Evolutionary conservation across 495 filamentous ascomycete genomes (phyloP).

Genomic region (Tuber calosporum): DNA sequence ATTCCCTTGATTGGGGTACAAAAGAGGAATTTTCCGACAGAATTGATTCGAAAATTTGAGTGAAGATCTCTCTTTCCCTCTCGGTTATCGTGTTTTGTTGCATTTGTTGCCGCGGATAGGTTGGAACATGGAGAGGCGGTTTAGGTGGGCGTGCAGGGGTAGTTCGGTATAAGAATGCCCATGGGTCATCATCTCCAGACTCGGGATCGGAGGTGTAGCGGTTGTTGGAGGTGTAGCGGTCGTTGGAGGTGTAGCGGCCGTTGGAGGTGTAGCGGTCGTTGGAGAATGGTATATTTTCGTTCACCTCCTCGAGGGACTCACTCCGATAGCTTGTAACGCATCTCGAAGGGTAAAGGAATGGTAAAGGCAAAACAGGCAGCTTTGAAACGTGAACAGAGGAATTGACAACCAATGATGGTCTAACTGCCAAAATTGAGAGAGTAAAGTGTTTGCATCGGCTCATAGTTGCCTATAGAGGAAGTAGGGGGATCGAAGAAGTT

Average conservation of each 20-base stretch:
- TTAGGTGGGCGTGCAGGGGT: constrained; percentile 2
- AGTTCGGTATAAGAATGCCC: constrained; percentile 33
- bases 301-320: neutral
- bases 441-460: neutral
- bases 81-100: constrained; percentile 11
- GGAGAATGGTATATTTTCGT: constrained; percentile 16
- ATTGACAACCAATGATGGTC: neutral
- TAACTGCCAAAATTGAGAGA: neutral
- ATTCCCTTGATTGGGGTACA: constrained; percentile 7
- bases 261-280: neutral
- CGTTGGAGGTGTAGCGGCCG: too few relatives aligned
- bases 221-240: neutral
- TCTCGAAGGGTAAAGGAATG: constrained; percentile 27
- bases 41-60: constrained; percentile 39
- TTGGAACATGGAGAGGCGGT: constrained; percentile 6
- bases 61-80: constrained; percentile 39
- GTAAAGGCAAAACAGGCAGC: neutral
- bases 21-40: constrained; percentile 28
- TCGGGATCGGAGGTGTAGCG: neutral
- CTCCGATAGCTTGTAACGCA: neutral
- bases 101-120: constrained; percentile 1
- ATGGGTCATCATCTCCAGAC: constrained; percentile 22
- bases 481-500: neutral
- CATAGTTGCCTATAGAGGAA: neutral
- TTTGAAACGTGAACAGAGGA: neutral